Evolutionary conservation across 768 basidiomycete species (phyloP), one percentile per base, ranked within the genome.

Genomic region (Mrakia blollopis): DNA sequence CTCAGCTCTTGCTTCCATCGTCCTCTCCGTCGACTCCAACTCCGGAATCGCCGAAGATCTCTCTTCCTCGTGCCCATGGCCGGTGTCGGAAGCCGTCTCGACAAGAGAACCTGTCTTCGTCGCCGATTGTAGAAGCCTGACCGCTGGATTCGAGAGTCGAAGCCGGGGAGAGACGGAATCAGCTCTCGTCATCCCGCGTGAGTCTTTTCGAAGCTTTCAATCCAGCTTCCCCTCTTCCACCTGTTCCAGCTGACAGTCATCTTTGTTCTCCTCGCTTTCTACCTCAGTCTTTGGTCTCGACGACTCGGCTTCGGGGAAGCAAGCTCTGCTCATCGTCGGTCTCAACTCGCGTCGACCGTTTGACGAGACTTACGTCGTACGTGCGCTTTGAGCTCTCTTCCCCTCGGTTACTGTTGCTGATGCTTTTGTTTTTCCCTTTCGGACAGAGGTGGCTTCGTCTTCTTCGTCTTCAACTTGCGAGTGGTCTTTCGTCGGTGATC

Each of bases 341-440:
- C 60, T 83, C 28, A 83, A 83, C 69, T 79, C 80, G 8, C 69
- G 82, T 28, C 68, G 81, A 35, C 80, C 79, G n/a, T 82, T 79
- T 41, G 82, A 83, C 63, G 62, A 54, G 30, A 81, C 81, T n/a
- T 82, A 83, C 77, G 50, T 70, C 18, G 80, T 75, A 1, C n/a
- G 54, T 54, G 6, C 25, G 6, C 21, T 35, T 11, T 60, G 14
- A 9, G 13, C 47, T 25, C 16, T 37, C 21, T n/a, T 44, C 25
- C 37, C 39, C 6, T 37, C 44, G 39, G 32, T 30, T n/a, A 14
- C 9, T 9, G 14, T 7, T 21, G 8, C 54, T 54, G 13, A 54
- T 23, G 4, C 3, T n/a, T 3, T n/a, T 9, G 5, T 68, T 6
- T 1, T 25, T 1, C 11, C 21, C 18, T 57, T 73, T 28, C 18